Evolutionary conservation across 2,329 filamentous ascomycete species (phyloP).

Genomic region (Hypoxylon sp.): DNA sequence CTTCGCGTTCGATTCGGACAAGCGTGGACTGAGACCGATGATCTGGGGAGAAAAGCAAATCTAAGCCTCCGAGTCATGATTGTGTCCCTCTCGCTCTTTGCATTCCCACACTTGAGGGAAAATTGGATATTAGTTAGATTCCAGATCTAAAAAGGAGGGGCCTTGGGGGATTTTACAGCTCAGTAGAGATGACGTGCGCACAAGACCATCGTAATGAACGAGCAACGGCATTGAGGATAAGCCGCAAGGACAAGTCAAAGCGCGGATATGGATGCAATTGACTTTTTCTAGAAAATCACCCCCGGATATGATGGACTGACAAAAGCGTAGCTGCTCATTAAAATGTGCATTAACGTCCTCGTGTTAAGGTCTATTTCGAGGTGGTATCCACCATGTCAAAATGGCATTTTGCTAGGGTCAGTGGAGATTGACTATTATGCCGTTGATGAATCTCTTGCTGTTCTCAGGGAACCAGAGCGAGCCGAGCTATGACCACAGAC

Average conservation of each 20-base stretch:
- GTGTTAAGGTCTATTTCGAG: slow-evolving; percentile 33
- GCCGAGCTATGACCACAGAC: slow-evolving; percentile 28
- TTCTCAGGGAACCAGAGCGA: not conserved
- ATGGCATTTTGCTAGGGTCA: slow-evolving; percentile 19
- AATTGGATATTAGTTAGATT: not conserved
- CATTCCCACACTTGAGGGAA: slow-evolving; percentile 6
- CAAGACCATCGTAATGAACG: too few species aligned
- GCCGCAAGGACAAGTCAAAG: slow-evolving; percentile 15
- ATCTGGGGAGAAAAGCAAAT: slow-evolving; percentile 12
- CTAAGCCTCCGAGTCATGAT: slow-evolving; percentile 5
- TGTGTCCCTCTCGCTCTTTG: too few species aligned
- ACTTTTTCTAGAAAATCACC: slow-evolving; percentile 30
- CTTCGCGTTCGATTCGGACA: slow-evolving; percentile 2
- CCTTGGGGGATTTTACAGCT: not conserved
- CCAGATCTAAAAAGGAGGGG: not conserved
- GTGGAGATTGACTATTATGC: slow-evolving; percentile 30
- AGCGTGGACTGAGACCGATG: slow-evolving; percentile 8
- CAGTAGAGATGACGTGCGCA: not conserved
- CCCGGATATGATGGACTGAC: slow-evolving; percentile 13
- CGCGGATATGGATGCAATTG: slow-evolving; percentile 1
- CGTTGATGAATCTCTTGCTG: slow-evolving; percentile 10
- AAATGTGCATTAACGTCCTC: slow-evolving; percentile 20
- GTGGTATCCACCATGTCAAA: slow-evolving; percentile 17
- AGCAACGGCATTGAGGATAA: slow-evolving; percentile 5
- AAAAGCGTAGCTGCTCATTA: slow-evolving; percentile 14